Base-by-base conservation (phyloP, 306 rosid species). In the Geum urbanum region DNA sequence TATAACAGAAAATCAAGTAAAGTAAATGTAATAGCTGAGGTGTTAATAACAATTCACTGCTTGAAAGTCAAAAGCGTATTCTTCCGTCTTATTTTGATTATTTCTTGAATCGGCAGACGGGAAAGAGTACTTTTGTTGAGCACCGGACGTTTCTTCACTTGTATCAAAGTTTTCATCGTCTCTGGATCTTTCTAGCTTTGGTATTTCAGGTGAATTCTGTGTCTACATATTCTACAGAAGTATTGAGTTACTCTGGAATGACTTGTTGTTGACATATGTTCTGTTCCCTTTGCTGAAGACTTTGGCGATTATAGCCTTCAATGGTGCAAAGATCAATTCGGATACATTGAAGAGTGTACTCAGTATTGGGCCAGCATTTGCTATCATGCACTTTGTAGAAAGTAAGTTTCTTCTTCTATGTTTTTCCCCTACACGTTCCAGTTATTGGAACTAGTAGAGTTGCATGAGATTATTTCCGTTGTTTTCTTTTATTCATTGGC, bases 101-200 rank as follows among this genome's bases (percentile, higher is more conserved):
- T 81, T 51, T 45, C 54, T n/a, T 22, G 69, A 66, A 53, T 73
- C 77, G 68, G 68, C 88, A 94, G 98, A 94, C 97, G 71, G 98
- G 96, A 54, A 94, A 94, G 88, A 94, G 91, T 80, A 85, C 90
- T 74, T 94, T 94, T 71, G 98, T 94, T 61, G 98, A 94, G 85
- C 98, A 90, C 79, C 88, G 98, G 70, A 88, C 98, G 0, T 90
- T 82, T 81, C 81, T 94, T 50, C 97, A 94, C 84, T 71, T 94
- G 75, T 94, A 90, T 73, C 88, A 96, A 75, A 94, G 98, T 79
- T 94, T 94, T 75, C 98, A 94, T 80, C 98, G 98, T 45, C 91
- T 94, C 57, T 94, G 98, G 98, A 88, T 94, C 72, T 94, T 94
- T 82, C 77, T 94, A 87, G 97, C 83, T 59, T 74, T 94, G 72